Evolutionary conservation across 106 monocot species (phyloP).

Genomic region (Cymbidium sinense): DNA sequence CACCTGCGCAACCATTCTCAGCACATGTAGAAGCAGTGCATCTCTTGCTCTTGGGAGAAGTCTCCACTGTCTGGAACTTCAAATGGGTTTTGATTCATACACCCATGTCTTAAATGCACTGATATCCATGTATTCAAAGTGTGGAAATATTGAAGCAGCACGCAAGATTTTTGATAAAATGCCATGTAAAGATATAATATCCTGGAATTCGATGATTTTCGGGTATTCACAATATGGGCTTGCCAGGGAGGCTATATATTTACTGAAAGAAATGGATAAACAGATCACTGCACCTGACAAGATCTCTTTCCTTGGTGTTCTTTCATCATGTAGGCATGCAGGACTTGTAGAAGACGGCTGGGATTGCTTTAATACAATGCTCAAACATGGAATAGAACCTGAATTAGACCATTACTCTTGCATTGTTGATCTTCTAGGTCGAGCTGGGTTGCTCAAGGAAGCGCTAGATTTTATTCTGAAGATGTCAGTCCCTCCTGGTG

Average conservation of each 20-base stretch:
- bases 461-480: constrained; percentile 33
- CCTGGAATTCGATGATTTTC: constrained; percentile 60
- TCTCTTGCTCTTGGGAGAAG: constrained; percentile 41
- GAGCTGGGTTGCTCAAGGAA: constrained; percentile 41
- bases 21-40: constrained; percentile 37
- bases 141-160: constrained; percentile 38
- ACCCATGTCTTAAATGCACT: constrained; percentile 43
- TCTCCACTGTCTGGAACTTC: constrained; percentile 29
- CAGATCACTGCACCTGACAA: constrained; percentile 22
- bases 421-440: constrained; percentile 48
- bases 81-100: constrained; percentile 29
- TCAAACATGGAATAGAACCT: constrained; percentile 30
- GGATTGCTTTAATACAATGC: constrained; percentile 32
- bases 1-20: constrained; percentile 42
- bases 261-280: constrained; percentile 32
- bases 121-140: constrained; percentile 54
- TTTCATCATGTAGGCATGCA: constrained; percentile 49
- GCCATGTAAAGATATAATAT: constrained; percentile 32
- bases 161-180: constrained; percentile 26
- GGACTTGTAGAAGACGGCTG: constrained; percentile 33
- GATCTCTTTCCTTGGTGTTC: constrained; percentile 41
- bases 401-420: constrained; percentile 46
- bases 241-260: constrained; percentile 27
- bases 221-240: constrained; percentile 43
- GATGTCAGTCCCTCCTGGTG: constrained; percentile 42